Percentiles rank a stretch among this genome's conserved stretches.
These are phyloP conservation scores for Ceratocystis ficicola DNA, from an alignment of 2,329 filamentous ascomycete species.

Conservation along the genomic window DNA sequence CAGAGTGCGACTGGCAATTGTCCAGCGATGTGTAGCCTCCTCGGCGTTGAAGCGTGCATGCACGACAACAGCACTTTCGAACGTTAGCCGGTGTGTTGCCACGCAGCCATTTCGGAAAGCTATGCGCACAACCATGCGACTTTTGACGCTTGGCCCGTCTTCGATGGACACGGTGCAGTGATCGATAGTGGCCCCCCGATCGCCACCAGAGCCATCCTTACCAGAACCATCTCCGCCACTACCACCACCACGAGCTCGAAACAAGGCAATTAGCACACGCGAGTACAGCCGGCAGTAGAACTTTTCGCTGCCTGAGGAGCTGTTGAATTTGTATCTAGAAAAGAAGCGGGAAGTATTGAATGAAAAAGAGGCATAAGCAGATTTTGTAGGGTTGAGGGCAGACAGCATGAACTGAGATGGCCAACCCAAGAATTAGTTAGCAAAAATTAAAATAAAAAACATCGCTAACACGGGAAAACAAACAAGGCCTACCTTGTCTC, in stretches of 20 bases:
- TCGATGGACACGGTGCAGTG: slow-evolving; percentile 62
- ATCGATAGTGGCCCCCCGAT: slow-evolving; percentile 56
- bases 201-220: slow-evolving; percentile 31
- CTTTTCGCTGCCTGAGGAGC: slow-evolving; percentile 37
- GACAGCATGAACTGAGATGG: slow-evolving; percentile 53
- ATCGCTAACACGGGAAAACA: slow-evolving; percentile 17
- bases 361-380: slow-evolving; percentile 62
- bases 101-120: slow-evolving; percentile 64
- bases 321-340: slow-evolving; percentile 55
- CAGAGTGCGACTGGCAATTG: slow-evolving; percentile 56
- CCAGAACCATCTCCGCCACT: slow-evolving; percentile 49
- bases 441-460: background rate
- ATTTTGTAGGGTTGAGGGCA: slow-evolving; percentile 67
- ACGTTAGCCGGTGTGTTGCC: slow-evolving; percentile 64
- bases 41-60: slow-evolving; percentile 62
- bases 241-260: slow-evolving; percentile 50
- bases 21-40: slow-evolving; percentile 57
- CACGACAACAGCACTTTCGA: slow-evolving; percentile 60
- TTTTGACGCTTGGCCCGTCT: slow-evolving; percentile 57
- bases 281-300: slow-evolving; percentile 62
- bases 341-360: slow-evolving; percentile 60
- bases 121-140: slow-evolving; percentile 62
- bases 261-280: slow-evolving; percentile 52
- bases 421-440: slow-evolving; percentile 41
- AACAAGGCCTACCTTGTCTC: slow-evolving; percentile 44